A percentile compares a stretch with the other conserved stretches of the same genome.
These are phyloP conservation scores for Coemansia sp. DNA, from an alignment of 192 early-diverging fungal species.

Conservation along the genomic window DNA sequence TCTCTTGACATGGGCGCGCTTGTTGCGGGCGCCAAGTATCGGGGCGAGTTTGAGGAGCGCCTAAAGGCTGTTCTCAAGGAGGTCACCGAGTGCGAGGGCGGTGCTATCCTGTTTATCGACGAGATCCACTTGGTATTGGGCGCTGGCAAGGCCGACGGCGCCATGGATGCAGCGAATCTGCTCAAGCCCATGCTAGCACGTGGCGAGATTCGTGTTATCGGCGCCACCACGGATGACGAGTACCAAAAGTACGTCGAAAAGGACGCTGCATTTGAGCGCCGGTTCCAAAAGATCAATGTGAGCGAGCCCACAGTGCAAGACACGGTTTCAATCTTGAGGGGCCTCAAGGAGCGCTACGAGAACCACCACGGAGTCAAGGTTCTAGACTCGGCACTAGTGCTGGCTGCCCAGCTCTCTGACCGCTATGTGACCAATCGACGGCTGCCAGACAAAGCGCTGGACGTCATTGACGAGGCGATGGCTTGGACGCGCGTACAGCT, in stretches of 20 bases:
- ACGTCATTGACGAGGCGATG: slow-evolving; percentile 93
- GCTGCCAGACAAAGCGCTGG: slow-evolving; percentile 81
- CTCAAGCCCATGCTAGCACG: slow-evolving; percentile 98
- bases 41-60: slow-evolving; percentile 98
- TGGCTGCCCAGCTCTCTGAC: slow-evolving; percentile 70
- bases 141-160: slow-evolving; percentile 87
- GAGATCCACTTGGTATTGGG: slow-evolving; percentile 96
- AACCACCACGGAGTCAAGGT: slow-evolving; percentile 76
- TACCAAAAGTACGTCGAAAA: slow-evolving; percentile 93
- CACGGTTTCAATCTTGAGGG: slow-evolving; percentile 80
- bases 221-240: slow-evolving; percentile 94
- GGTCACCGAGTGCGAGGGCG: slow-evolving; percentile 84
- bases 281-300: slow-evolving; percentile 77
- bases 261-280: slow-evolving; percentile 80
- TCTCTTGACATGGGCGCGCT: slow-evolving; percentile 96
- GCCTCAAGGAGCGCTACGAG: slow-evolving; percentile 77
- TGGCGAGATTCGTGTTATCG: slow-evolving; percentile 93
- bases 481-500: slow-evolving; percentile 95
- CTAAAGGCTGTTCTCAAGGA: slow-evolving; percentile 96
- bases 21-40: slow-evolving; percentile 92
- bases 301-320: slow-evolving; percentile 73
- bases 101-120: slow-evolving; percentile 96
- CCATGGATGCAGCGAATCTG: slow-evolving; percentile 96
- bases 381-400: slow-evolving; percentile 70
- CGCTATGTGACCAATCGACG: slow-evolving; percentile 80